Conservation (phyloP, 352 stramenopile genomes). For the Globisporangium middletonii region DNA sequence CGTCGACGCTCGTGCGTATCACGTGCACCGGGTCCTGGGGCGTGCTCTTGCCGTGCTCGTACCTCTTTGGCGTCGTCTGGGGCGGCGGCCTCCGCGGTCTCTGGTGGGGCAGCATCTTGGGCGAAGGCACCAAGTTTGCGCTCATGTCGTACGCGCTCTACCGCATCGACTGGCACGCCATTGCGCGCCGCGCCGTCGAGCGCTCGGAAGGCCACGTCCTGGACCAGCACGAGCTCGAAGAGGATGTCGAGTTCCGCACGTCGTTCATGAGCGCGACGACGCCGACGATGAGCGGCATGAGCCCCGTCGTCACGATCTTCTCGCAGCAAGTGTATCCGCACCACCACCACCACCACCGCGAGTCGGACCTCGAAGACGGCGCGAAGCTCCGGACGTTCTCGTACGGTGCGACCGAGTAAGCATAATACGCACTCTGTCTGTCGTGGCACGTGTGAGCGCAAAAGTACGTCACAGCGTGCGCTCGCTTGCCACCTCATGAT, state of each 20-base stretch:
- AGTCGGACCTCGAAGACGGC: slow-evolving; percentile 14
- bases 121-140: slow-evolving; percentile 69
- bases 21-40: slow-evolving; percentile 65
- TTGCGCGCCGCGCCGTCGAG: slow-evolving; percentile 55
- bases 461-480: too few relatives aligned
- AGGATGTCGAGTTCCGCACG: slow-evolving; percentile 53
- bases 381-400: slow-evolving; percentile 11
- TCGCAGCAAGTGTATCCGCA: slow-evolving; percentile 42
- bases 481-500: too few relatives aligned
- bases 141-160: slow-evolving; percentile 49
- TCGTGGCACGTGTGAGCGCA: too few relatives aligned
- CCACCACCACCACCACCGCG: slow-evolving; percentile 24
- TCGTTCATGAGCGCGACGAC: slow-evolving; percentile 56
- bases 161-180: slow-evolving; percentile 65
- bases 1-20: slow-evolving; percentile 63
- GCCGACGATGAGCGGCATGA: slow-evolving; percentile 49
- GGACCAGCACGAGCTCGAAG: slow-evolving; percentile 48
- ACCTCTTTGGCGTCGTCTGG: slow-evolving; percentile 47
- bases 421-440: too few relatives aligned
- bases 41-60: slow-evolving; percentile 60
- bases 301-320: slow-evolving; percentile 51
- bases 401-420: slow-evolving; percentile 17
- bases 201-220: slow-evolving; percentile 52
- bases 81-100: slow-evolving; percentile 48
- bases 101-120: slow-evolving; percentile 69